A percentile compares a stretch with the other conserved stretches of the same genome.
phyloP scores from a whole-genome alignment of 306 rosid species.

The Acacia melanoxylon region DNA sequence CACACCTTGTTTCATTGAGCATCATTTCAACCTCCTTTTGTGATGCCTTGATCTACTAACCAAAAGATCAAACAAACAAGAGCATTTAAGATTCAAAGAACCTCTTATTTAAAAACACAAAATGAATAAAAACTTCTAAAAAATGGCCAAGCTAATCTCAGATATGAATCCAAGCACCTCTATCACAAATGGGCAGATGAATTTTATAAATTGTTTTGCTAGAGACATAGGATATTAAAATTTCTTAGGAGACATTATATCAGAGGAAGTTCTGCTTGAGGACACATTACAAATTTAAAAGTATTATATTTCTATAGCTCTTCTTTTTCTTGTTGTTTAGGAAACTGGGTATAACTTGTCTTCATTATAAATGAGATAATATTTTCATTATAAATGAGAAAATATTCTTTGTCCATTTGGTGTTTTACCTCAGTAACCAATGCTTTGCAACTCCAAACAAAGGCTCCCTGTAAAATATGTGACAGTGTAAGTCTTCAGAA shows the following conservation, averaged over 20 bases:
- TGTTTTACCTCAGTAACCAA: conserved; percentile 81
- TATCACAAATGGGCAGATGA: neutral
- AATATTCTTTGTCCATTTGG: conserved; percentile 22
- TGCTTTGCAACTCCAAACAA: conserved; percentile 92
- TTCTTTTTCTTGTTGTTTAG: neutral
- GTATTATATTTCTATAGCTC: neutral
- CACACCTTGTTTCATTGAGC: conserved; percentile 89
- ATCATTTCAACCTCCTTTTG: conserved; percentile 83
- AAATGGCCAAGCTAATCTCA: conserved; percentile 19
- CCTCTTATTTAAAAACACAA: conserved; percentile 19
- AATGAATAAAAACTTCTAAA: neutral
- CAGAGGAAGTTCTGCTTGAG: conserved; percentile 18
- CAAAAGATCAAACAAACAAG: conserved; percentile 29
- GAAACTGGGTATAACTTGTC: neutral
- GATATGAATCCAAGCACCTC: neutral
- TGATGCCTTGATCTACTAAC: conserved; percentile 74
- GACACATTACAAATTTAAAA: neutral
- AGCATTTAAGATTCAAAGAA: conserved; percentile 13
- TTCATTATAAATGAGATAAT: neutral
- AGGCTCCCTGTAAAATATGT: conserved; percentile 77
- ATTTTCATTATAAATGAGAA: neutral
- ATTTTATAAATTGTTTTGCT: neutral
- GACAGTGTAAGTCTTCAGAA: conserved; percentile 22
- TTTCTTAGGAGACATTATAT: neutral
- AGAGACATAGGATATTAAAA: conserved; percentile 11